Base-by-base conservation (phyloP, 2,329 filamentous ascomycete species). In the Phaeomoniella chlamydospora region DNA sequence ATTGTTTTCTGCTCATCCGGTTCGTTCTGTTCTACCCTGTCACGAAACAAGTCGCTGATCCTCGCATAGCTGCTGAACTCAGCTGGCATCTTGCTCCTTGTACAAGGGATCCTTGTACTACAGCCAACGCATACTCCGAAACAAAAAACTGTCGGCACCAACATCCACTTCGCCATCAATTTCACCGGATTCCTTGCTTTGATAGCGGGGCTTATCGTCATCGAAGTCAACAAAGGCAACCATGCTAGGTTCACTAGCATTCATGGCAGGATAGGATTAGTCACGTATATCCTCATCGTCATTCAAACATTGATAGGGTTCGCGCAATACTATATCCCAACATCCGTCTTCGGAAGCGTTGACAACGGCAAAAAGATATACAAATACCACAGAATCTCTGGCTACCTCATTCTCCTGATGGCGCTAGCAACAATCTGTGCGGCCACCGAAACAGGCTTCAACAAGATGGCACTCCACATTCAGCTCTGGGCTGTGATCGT, bases 1-100 rank as follows among this genome's bases (percentile, higher is more conserved):
- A 29, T 74, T 94, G 48, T 94, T 96, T 69, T 86, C 84, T 13
- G 75, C 79, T 5, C 88, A 96, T 57, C 88, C 88, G 5, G 76
- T 94, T 52, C 64, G 77, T 39, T 67, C 72, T 59, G 67, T 64
- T 39, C 15, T 18, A 10, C 31, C 15, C 34, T 15, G 9, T 37
- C 36, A 2, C 15, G 31, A 29, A 11, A 31, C 19, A 29, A 22
- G 33, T 34, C 30, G 19, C 37, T 26, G 33, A 39, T 30, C n/a
- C 14, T 18, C 13, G 15, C 11, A 15, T 40, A 67, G 64, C 58
- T 70, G 11, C 57, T 70, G 46, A 74, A 74, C 49, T 71, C 61
- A 45, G 60, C 80, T 39, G 86, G 76, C 34, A 57, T 93, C 39
- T 67, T 94, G 42, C 67, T 84, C 39, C 67, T 90, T 48, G 70